Evolutionary conservation across 2,329 filamentous ascomycete species (phyloP), one percentile per base, ranked within the genome.

Genomic region (Hymenoscyphus fraxineus): DNA sequence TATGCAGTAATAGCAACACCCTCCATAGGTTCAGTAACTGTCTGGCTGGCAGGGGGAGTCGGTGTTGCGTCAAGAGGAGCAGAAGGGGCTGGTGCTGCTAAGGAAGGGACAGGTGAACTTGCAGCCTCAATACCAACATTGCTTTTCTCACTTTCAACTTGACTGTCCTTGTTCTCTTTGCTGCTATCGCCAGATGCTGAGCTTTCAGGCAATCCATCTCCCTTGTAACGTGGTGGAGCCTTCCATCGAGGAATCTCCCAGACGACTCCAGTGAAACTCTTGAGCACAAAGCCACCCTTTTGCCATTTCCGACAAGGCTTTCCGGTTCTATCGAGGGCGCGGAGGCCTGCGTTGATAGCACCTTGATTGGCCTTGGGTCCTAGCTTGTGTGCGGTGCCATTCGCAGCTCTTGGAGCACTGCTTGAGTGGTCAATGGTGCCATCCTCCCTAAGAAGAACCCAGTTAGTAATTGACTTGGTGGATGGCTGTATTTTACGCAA

Each of bases 291-390:
- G 63, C 88, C 85, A 68, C 92, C 92, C 77, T 88, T 91, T 75
- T 87, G 83, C 95, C 95, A 99, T 76, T 88, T 93, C 69, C 94
- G 91, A 78, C 93, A 97, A 10, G 95, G 93, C 74, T 94, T 91
- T 70, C 94, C 94, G 7, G 90, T 90, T 66, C 94, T 89, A 78
- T 99, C 95, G 69, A 99, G 90, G 13, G 95, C 94, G 63, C 95
- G 92, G 59, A 99, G 88, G 61, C 92, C 92, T 62, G 95, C 95
- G 76, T 99, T 99, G 83, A 99, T 99, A 65, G 94, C 94, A 68
- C 95, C 95, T 73, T 94, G 91, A 77, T 97, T 98, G 60, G 94
- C 94, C 78, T 97, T 98, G 70, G 95, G 95, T 3, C 94, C 94
- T 32, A 98, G 88, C 77, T 96, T 96, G 78, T 94, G 91, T 56